phyloP scores from a whole-genome alignment of 2,329 filamentous ascomycete species.

The Hypoxylon sp. region DNA sequence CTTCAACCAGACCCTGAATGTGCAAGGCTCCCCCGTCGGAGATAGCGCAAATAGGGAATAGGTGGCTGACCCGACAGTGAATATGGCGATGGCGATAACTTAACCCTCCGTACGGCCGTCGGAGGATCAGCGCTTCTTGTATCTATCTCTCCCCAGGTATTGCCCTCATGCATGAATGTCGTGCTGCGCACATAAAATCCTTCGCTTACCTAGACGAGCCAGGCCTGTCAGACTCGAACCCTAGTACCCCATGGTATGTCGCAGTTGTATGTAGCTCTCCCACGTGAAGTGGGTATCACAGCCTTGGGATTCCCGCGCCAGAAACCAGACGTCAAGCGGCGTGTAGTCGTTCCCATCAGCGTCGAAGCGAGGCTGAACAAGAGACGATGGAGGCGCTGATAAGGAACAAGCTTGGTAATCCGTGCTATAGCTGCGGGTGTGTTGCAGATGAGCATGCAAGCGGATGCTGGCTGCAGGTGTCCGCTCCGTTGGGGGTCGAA shows the following conservation, averaged over 20 bases:
- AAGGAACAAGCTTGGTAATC: slow-evolving; percentile 8
- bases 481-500: slow-evolving; percentile 22
- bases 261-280: slow-evolving; percentile 21
- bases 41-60: neutral
- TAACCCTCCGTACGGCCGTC: slow-evolving; percentile 5
- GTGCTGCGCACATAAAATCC: slow-evolving; percentile 23
- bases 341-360: neutral
- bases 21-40: neutral
- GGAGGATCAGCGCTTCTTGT: slow-evolving; percentile 16
- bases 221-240: slow-evolving; percentile 13
- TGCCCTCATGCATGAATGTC: slow-evolving; percentile 29
- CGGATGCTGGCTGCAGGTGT: slow-evolving; percentile 30
- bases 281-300: slow-evolving; percentile 34
- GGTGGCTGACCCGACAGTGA: slow-evolving; percentile 4
- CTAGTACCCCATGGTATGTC: neutral
- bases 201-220: slow-evolving; percentile 17
- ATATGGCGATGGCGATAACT: neutral
- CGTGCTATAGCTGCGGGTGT: slow-evolving; percentile 30
- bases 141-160: slow-evolving; percentile 27
- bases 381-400: slow-evolving; percentile 13
- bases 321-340: slow-evolving; percentile 18
- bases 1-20: neutral
- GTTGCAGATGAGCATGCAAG: slow-evolving; percentile 36
- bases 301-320: slow-evolving; percentile 18
- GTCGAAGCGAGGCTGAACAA: slow-evolving; percentile 30